phyloP scores from a whole-genome alignment of 495 filamentous ascomycete species.

The Penicillium argentinense region DNA sequence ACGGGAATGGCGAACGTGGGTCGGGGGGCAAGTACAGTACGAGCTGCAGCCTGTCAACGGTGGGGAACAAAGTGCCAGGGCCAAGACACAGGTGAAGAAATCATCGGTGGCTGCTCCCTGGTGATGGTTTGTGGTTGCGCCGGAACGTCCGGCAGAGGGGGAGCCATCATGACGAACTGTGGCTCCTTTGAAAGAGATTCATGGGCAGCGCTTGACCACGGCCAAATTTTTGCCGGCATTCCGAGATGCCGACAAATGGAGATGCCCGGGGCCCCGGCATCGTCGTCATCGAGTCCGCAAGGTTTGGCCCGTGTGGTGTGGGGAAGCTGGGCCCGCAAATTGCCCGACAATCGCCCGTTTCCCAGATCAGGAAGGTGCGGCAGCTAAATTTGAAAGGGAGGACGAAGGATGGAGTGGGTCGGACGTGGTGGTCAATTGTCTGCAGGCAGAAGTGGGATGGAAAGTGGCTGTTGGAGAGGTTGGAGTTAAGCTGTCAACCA shows the following conservation, averaged over 20 bases:
- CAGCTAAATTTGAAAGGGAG: background rate
- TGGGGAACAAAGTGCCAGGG: background rate
- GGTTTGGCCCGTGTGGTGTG: conserved; percentile 16
- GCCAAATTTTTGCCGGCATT: background rate
- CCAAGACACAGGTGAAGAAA: background rate
- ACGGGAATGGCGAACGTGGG: background rate
- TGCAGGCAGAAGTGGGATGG: too few relatives aligned
- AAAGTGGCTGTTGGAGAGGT: background rate
- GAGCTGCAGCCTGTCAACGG: conserved; percentile 1
- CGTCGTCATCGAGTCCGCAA: conserved; percentile 18
- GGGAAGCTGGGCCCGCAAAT: conserved; percentile 14
- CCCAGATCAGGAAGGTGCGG: background rate
- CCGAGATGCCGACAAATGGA: background rate
- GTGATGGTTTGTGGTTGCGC: background rate
- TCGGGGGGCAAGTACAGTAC: conserved; percentile 8
- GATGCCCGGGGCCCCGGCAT: background rate
- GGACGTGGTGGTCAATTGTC: too few relatives aligned
- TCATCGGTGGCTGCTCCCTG: too few relatives aligned
- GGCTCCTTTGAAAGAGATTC: background rate
- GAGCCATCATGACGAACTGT: background rate
- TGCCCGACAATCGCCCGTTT: conserved; percentile 17
- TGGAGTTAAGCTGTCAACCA: too few relatives aligned
- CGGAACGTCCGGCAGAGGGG: background rate
- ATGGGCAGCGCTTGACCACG: too few relatives aligned
- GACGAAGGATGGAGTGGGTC: background rate